Base-by-base conservation (phyloP, 2,329 filamentous ascomycete species). In the Colletotrichum sp. region DNA sequence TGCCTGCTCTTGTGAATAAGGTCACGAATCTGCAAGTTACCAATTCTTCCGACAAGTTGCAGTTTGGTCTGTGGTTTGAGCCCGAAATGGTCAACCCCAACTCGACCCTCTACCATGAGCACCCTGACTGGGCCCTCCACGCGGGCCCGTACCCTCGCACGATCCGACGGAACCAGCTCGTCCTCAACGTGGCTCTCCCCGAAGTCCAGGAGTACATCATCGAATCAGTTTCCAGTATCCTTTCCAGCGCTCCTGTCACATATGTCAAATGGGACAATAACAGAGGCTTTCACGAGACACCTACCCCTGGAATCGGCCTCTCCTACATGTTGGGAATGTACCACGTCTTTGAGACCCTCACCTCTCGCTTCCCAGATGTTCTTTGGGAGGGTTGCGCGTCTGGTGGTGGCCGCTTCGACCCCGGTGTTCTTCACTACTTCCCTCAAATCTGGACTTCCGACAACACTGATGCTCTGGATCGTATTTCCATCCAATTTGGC, bases 221-320 rank as follows among this genome's bases (percentile, higher is more conserved):
- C 77, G 81, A 85, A 0, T 86, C 88, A 0, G 85, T 94, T 5
- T 87, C 90, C 3, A 83, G 85, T 5, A 86, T 93, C 8, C 87
- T 93, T 21, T 85, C 89, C 60, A 88, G 85, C 2, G 87, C 88
- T 0, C 84, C 89, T 28, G 89, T 93, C 63, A 83, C 84, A 12
- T 93, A 93, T 76, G 88, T 94, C 76, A 94, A 94, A 78, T 93
- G 92, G 92, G 92, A 93, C 78, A 92, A 93, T 82, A 94, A 94
- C 82, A 86, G 92, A 7, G 92, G 88, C 1, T 91, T 93, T 60
- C 91, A 93, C 79, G 92, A 93, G 81, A 87, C 87, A 62, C 84
- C 91, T 0, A 86, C 85, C 0, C 91, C 92, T 0, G 85, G 87
- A 1, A 88, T 87, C 8, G 84, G 89, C 78, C 91, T 93, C 80